phyloP scores from a whole-genome alignment of 78 protist species.

The Tieghemostelium lacteum region DNA sequence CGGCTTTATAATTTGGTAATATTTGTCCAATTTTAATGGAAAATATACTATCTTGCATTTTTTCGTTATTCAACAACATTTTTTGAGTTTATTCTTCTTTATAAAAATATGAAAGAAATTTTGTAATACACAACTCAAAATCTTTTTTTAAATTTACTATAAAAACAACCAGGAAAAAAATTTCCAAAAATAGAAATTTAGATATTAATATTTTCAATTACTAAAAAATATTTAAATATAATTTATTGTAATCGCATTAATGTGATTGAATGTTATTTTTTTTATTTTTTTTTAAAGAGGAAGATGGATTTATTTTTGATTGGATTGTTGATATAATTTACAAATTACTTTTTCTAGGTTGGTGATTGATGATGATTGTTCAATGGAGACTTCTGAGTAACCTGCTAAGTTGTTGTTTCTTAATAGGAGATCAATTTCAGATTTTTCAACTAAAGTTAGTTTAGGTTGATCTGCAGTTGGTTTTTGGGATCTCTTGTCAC shows the following conservation, averaged over 20 bases:
- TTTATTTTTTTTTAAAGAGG: slow-evolving; percentile 4
- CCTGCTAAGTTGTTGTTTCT: slow-evolving; percentile 41
- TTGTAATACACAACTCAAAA: background rate
- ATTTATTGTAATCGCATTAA: background rate
- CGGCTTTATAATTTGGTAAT: background rate
- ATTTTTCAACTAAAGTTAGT: slow-evolving; percentile 8
- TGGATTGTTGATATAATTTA: slow-evolving; percentile 6
- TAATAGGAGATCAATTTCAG: slow-evolving; percentile 12
- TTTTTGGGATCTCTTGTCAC: background rate
- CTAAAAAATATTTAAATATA: background rate
- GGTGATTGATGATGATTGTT: slow-evolving; percentile 18
- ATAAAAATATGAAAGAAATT: background rate
- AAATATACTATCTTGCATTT: background rate
- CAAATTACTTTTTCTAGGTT: slow-evolving; percentile 21
- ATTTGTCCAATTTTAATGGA: slow-evolving; percentile 2
- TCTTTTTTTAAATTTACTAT: no score
- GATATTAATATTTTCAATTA: background rate
- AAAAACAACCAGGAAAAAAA: background rate
- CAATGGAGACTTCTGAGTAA: slow-evolving; percentile 11
- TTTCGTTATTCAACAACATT: no score
- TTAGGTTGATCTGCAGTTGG: background rate
- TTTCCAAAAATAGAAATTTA: background rate
- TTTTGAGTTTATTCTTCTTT: no score
- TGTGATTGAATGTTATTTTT: background rate
- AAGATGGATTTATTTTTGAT: background rate